phyloP scores from a whole-genome alignment of 306 rosid genomes.

The Rosa persica region DNA sequence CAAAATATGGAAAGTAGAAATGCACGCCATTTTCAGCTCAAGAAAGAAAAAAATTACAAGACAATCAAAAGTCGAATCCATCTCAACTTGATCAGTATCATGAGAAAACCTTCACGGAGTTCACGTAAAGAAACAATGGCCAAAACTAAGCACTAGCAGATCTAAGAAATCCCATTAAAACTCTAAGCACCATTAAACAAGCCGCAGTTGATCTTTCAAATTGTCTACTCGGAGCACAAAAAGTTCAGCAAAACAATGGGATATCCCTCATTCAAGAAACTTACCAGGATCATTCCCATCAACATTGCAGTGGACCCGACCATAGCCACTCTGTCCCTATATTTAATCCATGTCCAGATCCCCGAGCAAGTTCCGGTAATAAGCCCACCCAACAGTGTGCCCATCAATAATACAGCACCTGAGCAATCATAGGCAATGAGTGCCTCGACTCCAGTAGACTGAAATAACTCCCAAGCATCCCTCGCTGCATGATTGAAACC shows the following conservation, averaged over 20 bases:
- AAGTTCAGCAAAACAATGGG: not conserved
- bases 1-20: not conserved
- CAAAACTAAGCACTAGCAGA: not conserved
- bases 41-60: not conserved
- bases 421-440: conserved; percentile 94
- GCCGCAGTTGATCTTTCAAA: not conserved
- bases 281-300: conserved; percentile 98
- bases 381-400: conserved; percentile 81
- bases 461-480: conserved; percentile 99
- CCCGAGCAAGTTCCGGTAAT: conserved; percentile 93
- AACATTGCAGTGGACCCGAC: conserved; percentile 89
- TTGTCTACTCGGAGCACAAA: not conserved
- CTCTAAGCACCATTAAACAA: not conserved
- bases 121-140: not conserved
- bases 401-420: conserved; percentile 92
- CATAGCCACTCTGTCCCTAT: conserved; percentile 76
- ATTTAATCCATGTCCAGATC: conserved; percentile 85
- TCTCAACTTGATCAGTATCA: not conserved
- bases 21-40: not conserved
- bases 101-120: not conserved
- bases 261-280: conserved; percentile 7
- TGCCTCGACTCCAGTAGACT: conserved; percentile 97
- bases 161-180: not conserved
- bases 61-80: not conserved
- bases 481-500: conserved; percentile 90